phyloP scores from a whole-genome alignment of 176 grass and related monocot species.

The Paspalum notatum region DNA sequence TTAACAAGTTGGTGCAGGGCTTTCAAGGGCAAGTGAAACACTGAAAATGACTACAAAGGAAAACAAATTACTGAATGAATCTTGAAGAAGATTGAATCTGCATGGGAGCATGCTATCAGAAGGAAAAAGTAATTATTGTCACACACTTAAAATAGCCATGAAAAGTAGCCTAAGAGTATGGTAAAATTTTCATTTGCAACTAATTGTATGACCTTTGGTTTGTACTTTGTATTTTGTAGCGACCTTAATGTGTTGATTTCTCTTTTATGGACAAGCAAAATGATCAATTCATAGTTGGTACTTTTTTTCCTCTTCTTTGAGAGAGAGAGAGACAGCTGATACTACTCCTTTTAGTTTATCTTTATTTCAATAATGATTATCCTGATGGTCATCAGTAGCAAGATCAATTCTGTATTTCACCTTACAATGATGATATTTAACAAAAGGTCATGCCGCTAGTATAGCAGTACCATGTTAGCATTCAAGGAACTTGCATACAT shows the following conservation, averaged over 20 bases:
- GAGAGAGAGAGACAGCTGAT: background rate
- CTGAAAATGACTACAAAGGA: background rate
- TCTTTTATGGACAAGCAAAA: background rate
- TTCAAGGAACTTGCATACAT: conserved; percentile 4
- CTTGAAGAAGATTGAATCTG: conserved; percentile 24
- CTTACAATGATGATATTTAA: background rate
- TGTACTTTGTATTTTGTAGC: background rate
- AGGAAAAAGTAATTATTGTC: background rate
- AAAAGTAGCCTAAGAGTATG: background rate
- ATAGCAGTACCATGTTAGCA: background rate
- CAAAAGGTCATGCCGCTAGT: background rate
- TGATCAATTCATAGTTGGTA: background rate
- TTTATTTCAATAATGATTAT: background rate
- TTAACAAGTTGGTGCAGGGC: background rate
- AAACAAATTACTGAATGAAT: conserved; percentile 17
- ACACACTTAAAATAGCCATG: background rate
- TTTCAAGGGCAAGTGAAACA: conserved; percentile 5
- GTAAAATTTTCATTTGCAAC: background rate
- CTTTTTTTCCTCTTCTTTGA: background rate
- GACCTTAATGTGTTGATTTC: background rate
- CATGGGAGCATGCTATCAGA: background rate
- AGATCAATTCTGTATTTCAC: background rate
- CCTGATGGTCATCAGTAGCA: background rate
- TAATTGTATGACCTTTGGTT: background rate
- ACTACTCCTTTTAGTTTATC: background rate